A percentile compares a stretch with the other conserved stretches of the same genome.
Evolutionary conservation across 768 basidiomycete species (phyloP).

Genomic region (Kwoniella mangroviensis): DNA sequence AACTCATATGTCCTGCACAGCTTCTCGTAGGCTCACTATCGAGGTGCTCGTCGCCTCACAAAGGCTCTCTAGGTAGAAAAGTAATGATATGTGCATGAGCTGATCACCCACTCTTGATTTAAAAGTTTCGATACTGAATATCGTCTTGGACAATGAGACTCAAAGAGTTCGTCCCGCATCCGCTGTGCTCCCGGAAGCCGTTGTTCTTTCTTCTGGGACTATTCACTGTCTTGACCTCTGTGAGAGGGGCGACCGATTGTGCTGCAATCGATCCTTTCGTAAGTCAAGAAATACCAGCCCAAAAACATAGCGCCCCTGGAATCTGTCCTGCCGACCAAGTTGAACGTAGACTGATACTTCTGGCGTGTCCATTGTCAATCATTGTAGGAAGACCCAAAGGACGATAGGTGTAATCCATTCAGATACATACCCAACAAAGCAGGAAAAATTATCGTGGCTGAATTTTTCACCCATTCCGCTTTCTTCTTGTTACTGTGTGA

Average conservation of each 20-base stretch:
- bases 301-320: no score
- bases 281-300: not conserved
- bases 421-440: constrained; percentile 49
- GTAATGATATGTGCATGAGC: no score
- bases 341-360: no score
- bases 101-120: no score
- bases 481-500: constrained; percentile 45
- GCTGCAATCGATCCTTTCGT: constrained; percentile 9
- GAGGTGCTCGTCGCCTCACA: no score
- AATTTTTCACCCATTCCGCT: constrained; percentile 47
- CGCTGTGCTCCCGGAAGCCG: not conserved
- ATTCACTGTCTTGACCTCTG: not conserved
- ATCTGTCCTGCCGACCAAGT: no score
- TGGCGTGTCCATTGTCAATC: not conserved
- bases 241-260: not conserved
- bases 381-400: not conserved
- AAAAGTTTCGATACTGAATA: no score
- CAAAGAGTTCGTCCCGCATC: no score
- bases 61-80: no score
- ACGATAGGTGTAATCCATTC: constrained; percentile 48
- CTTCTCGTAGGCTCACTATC: no score
- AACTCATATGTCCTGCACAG: no score
- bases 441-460: constrained; percentile 39
- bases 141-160: no score
- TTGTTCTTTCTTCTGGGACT: not conserved